Evolutionary conservation across 257 asterid species (phyloP).

Genomic region (Echites panduratus): DNA sequence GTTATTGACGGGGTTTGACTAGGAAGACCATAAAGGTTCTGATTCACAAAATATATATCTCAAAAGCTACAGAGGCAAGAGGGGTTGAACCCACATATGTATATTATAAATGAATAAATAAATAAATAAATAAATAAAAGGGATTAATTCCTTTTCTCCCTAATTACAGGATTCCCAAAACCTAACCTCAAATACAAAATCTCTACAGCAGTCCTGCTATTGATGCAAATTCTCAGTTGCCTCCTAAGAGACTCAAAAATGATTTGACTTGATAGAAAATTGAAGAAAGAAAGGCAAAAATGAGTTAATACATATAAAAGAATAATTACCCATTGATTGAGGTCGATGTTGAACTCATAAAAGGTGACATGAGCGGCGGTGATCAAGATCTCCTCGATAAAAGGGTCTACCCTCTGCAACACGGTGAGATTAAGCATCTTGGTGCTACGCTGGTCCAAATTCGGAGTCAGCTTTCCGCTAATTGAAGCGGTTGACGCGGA

Average conservation of each 20-base stretch:
- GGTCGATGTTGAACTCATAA: conserved; percentile 57
- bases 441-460: conserved; percentile 56
- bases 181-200: background rate
- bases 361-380: conserved; percentile 64
- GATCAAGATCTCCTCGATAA: conserved; percentile 59
- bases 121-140: background rate
- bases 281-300: background rate
- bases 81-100: background rate
- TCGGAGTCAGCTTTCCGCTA: conserved; percentile 52
- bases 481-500: conserved; percentile 2
- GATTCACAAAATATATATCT: background rate
- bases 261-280: background rate
- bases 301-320: background rate
- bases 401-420: conserved; percentile 69
- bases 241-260: background rate
- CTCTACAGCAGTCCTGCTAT: background rate
- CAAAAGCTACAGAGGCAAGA: background rate
- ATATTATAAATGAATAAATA: too few species aligned
- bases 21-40: background rate
- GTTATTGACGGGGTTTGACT: background rate
- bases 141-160: background rate
- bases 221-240: background rate
- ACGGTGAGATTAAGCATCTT: conserved; percentile 63
- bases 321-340: conserved; percentile 58
- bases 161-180: background rate